Conservation (phyloP, 805 yeast species). For the Sugiyamaella smithiae region DNA sequence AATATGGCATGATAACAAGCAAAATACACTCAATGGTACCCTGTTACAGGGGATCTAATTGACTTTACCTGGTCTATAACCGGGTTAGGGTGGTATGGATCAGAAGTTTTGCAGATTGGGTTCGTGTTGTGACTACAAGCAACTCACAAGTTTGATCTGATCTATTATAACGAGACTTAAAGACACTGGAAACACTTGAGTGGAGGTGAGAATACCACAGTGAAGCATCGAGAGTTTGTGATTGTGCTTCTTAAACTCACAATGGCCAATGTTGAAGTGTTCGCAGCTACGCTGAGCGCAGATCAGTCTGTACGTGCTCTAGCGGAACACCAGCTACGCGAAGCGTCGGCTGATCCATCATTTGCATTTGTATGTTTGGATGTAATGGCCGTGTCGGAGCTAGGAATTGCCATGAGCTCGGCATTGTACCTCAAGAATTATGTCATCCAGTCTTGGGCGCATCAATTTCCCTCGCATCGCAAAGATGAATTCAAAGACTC, state of each 20-base stretch:
- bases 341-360: slow-evolving; percentile 56
- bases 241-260: background rate
- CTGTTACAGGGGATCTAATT: too few species aligned
- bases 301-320: slow-evolving; percentile 56
- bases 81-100: slow-evolving; percentile 2
- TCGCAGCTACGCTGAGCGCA: slow-evolving; percentile 59
- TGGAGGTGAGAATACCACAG: too few species aligned
- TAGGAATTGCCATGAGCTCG: slow-evolving; percentile 54
- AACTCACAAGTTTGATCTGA: background rate
- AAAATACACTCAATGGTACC: too few species aligned
- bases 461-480: background rate
- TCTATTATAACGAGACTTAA: background rate
- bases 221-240: too few species aligned
- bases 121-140: background rate
- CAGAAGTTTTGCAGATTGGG: slow-evolving; percentile 4
- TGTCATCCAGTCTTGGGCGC: slow-evolving; percentile 3
- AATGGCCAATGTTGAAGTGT: slow-evolving; percentile 1
- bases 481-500: slow-evolving; percentile 7
- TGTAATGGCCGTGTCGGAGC: slow-evolving; percentile 52
- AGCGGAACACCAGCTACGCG: slow-evolving; percentile 64
- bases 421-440: slow-evolving; percentile 80
- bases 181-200: too few species aligned
- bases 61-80: too few species aligned
- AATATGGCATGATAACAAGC: too few species aligned
- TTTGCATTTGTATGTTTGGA: slow-evolving; percentile 79